phyloP scores from a whole-genome alignment of 805 yeast species.

The Sugiyamaella marilandica region DNA sequence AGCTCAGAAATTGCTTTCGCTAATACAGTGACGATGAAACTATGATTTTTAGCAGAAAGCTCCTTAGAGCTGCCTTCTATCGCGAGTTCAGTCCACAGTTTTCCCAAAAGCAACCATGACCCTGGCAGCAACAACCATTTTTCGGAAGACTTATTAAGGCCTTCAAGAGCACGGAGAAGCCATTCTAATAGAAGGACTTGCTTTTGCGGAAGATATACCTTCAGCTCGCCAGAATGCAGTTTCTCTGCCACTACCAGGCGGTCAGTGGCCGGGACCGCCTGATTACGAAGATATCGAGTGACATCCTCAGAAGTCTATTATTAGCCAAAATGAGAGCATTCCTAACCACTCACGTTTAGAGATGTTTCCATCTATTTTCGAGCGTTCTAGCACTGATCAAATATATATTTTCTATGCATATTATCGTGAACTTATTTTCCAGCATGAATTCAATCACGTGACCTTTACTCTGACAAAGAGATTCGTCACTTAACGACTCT shows the following conservation, averaged over 20 bases:
- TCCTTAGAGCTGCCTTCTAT: constrained; percentile 1
- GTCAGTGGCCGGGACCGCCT: constrained; percentile 17
- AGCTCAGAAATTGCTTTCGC: constrained; percentile 6
- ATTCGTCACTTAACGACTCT: no score
- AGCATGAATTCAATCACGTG: no score
- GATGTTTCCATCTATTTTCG: no score
- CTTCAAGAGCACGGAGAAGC: constrained; percentile 25
- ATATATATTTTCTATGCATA: no score
- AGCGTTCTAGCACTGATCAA: no score
- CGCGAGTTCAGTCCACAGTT: constrained; percentile 9
- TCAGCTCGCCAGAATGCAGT: constrained; percentile 17
- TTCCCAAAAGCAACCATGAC: constrained; percentile 18
- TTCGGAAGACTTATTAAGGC: constrained; percentile 19
- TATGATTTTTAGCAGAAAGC: constrained; percentile 9
- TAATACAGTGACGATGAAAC: constrained; percentile 4
- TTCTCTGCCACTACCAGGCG: constrained; percentile 24
- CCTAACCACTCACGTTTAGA: no score
- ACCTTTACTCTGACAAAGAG: no score
- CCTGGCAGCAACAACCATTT: background rate
- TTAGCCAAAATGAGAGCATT: no score
- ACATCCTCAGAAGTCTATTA: constrained; percentile 24
- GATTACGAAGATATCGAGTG: constrained; percentile 30
- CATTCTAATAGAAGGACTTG: constrained; percentile 34
- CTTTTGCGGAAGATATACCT: constrained; percentile 30
- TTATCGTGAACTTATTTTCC: no score